Percentiles rank a stretch among this genome's conserved stretches.
Conservation (phyloP, 2,329 filamentous ascomycete species). For the Aureobasidium sp. region DNA sequence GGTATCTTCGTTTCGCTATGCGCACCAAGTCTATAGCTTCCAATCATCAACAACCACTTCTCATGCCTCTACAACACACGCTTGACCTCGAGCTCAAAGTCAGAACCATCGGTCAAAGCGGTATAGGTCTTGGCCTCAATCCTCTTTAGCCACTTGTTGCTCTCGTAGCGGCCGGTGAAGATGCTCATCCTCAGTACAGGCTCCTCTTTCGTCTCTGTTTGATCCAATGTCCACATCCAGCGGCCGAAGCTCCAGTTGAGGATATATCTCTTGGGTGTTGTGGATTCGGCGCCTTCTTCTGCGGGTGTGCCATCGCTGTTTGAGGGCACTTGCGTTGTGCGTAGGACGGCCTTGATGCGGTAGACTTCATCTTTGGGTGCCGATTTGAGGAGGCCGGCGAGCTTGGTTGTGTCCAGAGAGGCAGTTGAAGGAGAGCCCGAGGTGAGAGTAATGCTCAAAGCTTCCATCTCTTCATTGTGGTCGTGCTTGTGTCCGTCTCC, state of each 20-base stretch:
- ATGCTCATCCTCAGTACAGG: constrained; percentile 62
- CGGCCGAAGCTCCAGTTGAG: constrained; percentile 97
- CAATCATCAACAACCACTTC: neutral
- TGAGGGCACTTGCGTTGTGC: constrained; percentile 34
- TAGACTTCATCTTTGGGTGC: constrained; percentile 93
- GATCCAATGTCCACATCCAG: constrained; percentile 74
- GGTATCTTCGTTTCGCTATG: neutral
- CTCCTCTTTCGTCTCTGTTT: constrained; percentile 19
- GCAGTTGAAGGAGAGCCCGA: constrained; percentile 20
- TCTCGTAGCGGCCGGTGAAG: constrained; percentile 65
- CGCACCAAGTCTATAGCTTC: neutral
- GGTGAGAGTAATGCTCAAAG: constrained; percentile 65
- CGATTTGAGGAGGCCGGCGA: constrained; percentile 58
- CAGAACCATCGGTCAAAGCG: constrained; percentile 20
- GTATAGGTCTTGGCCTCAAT: constrained; percentile 41
- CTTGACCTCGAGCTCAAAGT: constrained; percentile 45
- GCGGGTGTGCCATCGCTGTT: constrained; percentile 19
- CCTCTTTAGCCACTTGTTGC: constrained; percentile 68
- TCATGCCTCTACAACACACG: constrained; percentile 24
- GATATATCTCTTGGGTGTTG: constrained; percentile 58
- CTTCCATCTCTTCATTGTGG: constrained; percentile 82
- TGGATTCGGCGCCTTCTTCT: constrained; percentile 25
- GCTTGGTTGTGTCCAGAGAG: constrained; percentile 46
- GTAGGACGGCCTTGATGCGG: constrained; percentile 72
- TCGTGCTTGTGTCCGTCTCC: constrained; percentile 35